Conservation (phyloP, 2,329 filamentous ascomycete genomes). For the Penicillium sp. region DNA sequence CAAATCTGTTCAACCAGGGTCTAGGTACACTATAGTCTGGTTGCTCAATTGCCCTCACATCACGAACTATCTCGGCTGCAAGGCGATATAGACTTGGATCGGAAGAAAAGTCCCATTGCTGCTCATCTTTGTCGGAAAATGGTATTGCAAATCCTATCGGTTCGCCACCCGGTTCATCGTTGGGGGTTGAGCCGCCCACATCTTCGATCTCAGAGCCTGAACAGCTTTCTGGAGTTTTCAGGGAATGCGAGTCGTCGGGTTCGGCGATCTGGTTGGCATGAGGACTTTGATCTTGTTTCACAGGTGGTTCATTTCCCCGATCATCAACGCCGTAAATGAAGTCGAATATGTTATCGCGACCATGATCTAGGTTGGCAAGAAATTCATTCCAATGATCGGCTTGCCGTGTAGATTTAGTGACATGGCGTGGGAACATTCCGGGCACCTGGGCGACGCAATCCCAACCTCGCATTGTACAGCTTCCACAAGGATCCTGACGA, state of each 20-base stretch:
- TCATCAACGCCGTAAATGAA: not conserved
- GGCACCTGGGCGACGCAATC: not conserved
- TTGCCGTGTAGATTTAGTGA: not conserved
- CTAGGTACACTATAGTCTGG: not conserved
- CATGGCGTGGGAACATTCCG: not conserved
- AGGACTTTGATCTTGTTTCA: not conserved
- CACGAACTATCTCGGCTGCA: not conserved
- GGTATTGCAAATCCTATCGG: not conserved
- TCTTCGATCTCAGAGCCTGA: not conserved
- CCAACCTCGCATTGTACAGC: not conserved
- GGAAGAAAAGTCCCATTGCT: not conserved
- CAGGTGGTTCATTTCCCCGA: not conserved
- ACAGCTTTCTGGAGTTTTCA: not conserved
- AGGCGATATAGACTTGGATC: not conserved
- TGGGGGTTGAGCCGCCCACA: not conserved
- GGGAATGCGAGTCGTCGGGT: not conserved
- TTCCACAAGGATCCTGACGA: not conserved
- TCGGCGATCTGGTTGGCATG: not conserved
- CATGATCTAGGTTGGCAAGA: not conserved
- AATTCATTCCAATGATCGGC: not conserved
- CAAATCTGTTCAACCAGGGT: not conserved
- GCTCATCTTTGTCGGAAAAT: not conserved
- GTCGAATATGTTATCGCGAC: not conserved
- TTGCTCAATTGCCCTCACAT: not conserved
- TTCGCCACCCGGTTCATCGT: not conserved